These are phyloP conservation scores for Lachancea kluyveri DNA, from an alignment of 805 yeast species.

Conservation along the genomic window DNA sequence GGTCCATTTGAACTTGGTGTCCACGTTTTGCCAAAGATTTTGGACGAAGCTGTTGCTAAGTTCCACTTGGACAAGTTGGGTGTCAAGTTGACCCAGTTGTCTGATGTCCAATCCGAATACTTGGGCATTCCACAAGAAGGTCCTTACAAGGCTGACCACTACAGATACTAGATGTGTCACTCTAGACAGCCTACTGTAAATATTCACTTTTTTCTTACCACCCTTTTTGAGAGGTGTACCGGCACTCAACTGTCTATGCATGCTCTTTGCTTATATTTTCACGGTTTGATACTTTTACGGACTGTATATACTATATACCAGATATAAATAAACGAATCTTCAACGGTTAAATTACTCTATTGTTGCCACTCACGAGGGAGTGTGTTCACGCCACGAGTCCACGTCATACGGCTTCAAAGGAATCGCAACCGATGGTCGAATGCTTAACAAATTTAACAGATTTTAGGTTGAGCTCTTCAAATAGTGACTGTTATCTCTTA, in stretches of 20 bases:
- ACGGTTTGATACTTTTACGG: no score
- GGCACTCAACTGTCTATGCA: conserved; percentile 21
- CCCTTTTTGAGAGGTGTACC: conserved; percentile 8
- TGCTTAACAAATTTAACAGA: no score
- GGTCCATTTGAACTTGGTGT: conserved; percentile 91
- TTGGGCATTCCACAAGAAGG: conserved; percentile 87
- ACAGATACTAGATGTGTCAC: conserved; percentile 76
- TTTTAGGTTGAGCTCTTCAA: no score
- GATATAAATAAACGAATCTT: conserved; percentile 17
- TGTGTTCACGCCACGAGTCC: no score
- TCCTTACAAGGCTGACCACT: conserved; percentile 96
- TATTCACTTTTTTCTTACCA: not conserved
- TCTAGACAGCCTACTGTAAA: not conserved
- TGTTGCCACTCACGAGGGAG: no score
- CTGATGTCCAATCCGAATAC: conserved; percentile 85
- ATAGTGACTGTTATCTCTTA: no score
- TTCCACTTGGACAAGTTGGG: conserved; percentile 94
- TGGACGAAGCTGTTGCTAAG: conserved; percentile 98
- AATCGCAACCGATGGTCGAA: no score
- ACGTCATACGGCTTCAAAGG: no score
- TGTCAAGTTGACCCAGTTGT: conserved; percentile 74
- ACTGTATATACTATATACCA: no score
- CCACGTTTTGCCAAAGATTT: conserved; percentile 93
- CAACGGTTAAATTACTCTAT: conserved; percentile 17
- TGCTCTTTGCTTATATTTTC: no score